phyloP scores from a whole-genome alignment of 2,329 filamentous ascomycete genomes.

The Tolypocladium capitatum region DNA sequence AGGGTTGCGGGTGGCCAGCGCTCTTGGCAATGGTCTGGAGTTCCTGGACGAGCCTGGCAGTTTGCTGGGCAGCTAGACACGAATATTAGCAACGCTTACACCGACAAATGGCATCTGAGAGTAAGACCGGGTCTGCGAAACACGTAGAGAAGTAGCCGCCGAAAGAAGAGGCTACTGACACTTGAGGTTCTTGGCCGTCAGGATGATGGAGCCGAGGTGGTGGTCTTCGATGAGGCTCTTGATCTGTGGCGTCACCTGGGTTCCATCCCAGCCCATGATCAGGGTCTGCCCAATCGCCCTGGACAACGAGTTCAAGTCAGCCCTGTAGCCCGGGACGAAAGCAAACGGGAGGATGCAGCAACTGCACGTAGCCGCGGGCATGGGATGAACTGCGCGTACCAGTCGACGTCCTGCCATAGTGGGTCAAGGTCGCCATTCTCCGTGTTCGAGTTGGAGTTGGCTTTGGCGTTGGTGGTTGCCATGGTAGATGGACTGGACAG shows the following conservation, averaged over 20 bases:
- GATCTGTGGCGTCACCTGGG: conserved; percentile 71
- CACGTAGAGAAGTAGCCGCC: background rate
- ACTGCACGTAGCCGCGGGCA: background rate
- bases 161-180: conserved; percentile 35
- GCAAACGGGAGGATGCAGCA: background rate
- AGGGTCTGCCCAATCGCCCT: conserved; percentile 65
- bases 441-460: conserved; percentile 15
- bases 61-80: conserved; percentile 69
- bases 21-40: conserved; percentile 85
- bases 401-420: conserved; percentile 65
- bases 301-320: conserved; percentile 6
- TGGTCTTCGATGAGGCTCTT: conserved; percentile 67
- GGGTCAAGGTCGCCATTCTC: conserved; percentile 32
- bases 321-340: conserved; percentile 6
- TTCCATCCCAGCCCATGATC: conserved; percentile 79
- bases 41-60: conserved; percentile 76
- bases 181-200: conserved; percentile 77
- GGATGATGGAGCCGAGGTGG: conserved; percentile 75
- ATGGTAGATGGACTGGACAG: conserved; percentile 9
- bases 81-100: conserved; percentile 12
- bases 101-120: background rate
- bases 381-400: conserved; percentile 36
- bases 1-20: conserved; percentile 76
- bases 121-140: background rate
- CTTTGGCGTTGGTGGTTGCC: conserved; percentile 9